Evolutionary conservation across 257 asterid species (phyloP), one percentile per base, ranked within the genome.

Genomic region (Capsicum baccatum): DNA sequence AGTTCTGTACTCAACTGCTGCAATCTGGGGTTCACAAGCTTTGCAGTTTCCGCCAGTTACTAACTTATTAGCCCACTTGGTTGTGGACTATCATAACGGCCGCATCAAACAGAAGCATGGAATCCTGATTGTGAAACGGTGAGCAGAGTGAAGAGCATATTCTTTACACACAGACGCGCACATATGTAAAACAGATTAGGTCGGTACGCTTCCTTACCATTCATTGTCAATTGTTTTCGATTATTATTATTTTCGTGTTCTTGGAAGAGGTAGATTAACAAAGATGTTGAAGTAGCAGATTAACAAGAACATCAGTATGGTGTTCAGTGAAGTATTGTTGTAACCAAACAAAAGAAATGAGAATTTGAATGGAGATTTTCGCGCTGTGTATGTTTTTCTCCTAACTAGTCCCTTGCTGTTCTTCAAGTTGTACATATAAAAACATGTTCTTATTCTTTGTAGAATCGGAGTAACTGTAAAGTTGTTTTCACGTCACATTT

Each of bases 311-410:
- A 9, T 73, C 59, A 11, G 42, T 19, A 9, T 73, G 57, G 6
- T 19, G 80, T 2, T 74, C 62, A 50, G 81, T 50, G 81, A 74
- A 12, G 47, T 50, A 74, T 74, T 44, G 44, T 50, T 74, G 81
- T 50, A 50, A 74, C 13, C 19, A 48, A 73, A 74, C 60, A 48
- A 74, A 50, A 19, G 80, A 26, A 52, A 13, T 52, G 63, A 76
- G 81, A 76, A 8, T 52, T 54, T 76, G n/a, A 76, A 13, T 48
- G 8, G 12, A 21, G 48, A 26, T 26, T 76, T 76, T 54, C 14
- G n/a, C 15, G 12, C 44, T 76, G 1, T 54, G 15, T 76, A 54
- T 26, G 14, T 26, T 76, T 4, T 52, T 76, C 62, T 76, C 21
- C 12, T 19, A 14, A 1, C 13, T 10, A 12, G 6, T 8, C n/a